Evolutionary conservation across 495 filamentous ascomycete genomes (phyloP).

Genomic region (Xylaria grammica): DNA sequence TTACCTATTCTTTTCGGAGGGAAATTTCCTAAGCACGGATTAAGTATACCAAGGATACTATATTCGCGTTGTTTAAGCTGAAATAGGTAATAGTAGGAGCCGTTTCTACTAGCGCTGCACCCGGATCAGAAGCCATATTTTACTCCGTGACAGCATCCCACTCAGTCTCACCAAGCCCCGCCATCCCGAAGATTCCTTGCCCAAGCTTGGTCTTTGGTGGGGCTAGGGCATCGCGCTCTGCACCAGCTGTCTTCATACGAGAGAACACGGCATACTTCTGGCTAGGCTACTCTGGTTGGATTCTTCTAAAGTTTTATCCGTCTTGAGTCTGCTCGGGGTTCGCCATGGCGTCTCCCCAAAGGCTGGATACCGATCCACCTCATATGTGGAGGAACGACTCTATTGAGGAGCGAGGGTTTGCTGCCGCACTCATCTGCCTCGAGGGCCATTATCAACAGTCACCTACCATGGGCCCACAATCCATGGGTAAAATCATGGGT

Average conservation of each 20-base stretch:
- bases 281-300: neutral
- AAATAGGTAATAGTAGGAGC: no score
- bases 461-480: constrained; percentile 53
- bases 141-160: neutral
- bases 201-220: constrained; percentile 21
- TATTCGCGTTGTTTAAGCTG: no score
- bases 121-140: neutral
- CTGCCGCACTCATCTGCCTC: constrained; percentile 55
- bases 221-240: constrained; percentile 16
- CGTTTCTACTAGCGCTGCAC: neutral
- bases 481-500: constrained; percentile 52
- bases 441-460: constrained; percentile 60
- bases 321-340: neutral
- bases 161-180: constrained; percentile 8
- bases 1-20: neutral
- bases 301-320: neutral
- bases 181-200: constrained; percentile 18
- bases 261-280: neutral
- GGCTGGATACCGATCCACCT: constrained; percentile 24
- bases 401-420: constrained; percentile 62
- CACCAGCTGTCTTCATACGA: constrained; percentile 8
- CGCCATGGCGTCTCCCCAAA: constrained; percentile 15
- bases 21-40: neutral
- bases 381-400: constrained; percentile 31
- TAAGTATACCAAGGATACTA: no score